Conservation (phyloP, 805 yeast genomes). For the Candida wancherniae region DNA sequence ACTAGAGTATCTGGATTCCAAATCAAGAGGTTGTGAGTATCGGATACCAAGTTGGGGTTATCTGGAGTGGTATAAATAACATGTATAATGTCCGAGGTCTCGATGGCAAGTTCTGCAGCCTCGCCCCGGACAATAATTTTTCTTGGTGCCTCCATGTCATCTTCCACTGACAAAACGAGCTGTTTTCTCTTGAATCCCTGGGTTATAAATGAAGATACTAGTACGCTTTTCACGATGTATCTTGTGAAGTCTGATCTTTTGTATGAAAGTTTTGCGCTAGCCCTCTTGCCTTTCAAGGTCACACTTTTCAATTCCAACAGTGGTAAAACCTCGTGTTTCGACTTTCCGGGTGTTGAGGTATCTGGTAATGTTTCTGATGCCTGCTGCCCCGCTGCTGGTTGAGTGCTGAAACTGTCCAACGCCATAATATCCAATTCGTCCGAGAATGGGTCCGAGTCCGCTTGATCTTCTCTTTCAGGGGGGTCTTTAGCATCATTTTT, state of each 20-base stretch:
- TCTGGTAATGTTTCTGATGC: too few relatives aligned
- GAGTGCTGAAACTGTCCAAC: slow-evolving; percentile 13
- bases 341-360: too few relatives aligned
- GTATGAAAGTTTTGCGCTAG: slow-evolving; percentile 39
- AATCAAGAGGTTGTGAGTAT: slow-evolving; percentile 57
- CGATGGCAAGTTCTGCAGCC: slow-evolving; percentile 48
- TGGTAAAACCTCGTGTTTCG: too few relatives aligned
- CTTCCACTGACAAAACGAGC: slow-evolving; percentile 49
- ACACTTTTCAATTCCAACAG: too few relatives aligned
- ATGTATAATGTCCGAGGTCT: slow-evolving; percentile 56
- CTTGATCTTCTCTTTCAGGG: neutral
- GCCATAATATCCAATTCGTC: slow-evolving; percentile 16
- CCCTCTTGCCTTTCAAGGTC: neutral
- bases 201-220: slow-evolving; percentile 26
- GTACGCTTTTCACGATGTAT: slow-evolving; percentile 38
- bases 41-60: slow-evolving; percentile 46
- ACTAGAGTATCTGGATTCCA: slow-evolving; percentile 81
- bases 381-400: slow-evolving; percentile 10
- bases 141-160: slow-evolving; percentile 24
- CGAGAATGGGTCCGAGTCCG: slow-evolving; percentile 17
- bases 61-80: slow-evolving; percentile 44
- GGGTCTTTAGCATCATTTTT: neutral
- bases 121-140: slow-evolving; percentile 58
- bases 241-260: slow-evolving; percentile 44
- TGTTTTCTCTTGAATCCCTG: slow-evolving; percentile 37